A percentile compares a stretch with the other conserved stretches of the same genome.
These are phyloP conservation scores for Hysterangium stoloniferum DNA, from an alignment of 768 basidiomycete genomes.

Conservation along the genomic window DNA sequence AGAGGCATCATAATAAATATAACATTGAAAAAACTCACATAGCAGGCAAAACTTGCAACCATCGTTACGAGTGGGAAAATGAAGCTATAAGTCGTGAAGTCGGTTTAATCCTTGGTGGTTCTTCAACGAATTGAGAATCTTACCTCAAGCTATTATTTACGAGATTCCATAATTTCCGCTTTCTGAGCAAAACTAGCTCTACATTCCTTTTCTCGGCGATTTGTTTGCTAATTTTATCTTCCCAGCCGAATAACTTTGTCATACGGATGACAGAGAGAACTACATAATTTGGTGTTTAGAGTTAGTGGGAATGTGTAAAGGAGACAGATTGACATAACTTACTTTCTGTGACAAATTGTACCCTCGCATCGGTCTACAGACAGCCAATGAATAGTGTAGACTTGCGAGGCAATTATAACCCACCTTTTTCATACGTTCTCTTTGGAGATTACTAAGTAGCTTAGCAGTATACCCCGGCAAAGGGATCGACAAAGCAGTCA, in stretches of 20 bases:
- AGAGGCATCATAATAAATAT: background rate
- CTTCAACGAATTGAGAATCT: background rate
- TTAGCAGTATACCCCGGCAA: slow-evolving; percentile 29
- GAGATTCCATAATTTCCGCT: slow-evolving; percentile 23
- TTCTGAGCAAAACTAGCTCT: slow-evolving; percentile 26
- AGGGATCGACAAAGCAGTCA: slow-evolving; percentile 28
- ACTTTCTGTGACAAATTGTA: slow-evolving; percentile 30
- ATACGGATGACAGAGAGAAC: slow-evolving; percentile 25
- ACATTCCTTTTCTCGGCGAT: slow-evolving; percentile 26
- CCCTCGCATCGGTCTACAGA: slow-evolving; percentile 28
- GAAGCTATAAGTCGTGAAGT: slow-evolving; percentile 16
- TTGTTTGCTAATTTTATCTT: slow-evolving; percentile 25
- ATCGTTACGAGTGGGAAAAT: slow-evolving; percentile 30
- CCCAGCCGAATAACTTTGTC: slow-evolving; percentile 37
- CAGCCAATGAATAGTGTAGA: background rate
- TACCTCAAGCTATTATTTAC: slow-evolving; percentile 22
- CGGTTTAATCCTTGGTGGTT: too few relatives aligned
- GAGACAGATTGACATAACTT: background rate
- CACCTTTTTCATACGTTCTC: slow-evolving; percentile 23
- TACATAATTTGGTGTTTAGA: background rate
- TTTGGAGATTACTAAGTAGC: slow-evolving; percentile 22
- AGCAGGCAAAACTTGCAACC: slow-evolving; percentile 25
- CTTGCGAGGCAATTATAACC: background rate
- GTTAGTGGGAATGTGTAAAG: background rate
- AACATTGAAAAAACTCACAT: background rate